phyloP scores from a whole-genome alignment of 345 rosid species.

The Ailanthus altissimus region DNA sequence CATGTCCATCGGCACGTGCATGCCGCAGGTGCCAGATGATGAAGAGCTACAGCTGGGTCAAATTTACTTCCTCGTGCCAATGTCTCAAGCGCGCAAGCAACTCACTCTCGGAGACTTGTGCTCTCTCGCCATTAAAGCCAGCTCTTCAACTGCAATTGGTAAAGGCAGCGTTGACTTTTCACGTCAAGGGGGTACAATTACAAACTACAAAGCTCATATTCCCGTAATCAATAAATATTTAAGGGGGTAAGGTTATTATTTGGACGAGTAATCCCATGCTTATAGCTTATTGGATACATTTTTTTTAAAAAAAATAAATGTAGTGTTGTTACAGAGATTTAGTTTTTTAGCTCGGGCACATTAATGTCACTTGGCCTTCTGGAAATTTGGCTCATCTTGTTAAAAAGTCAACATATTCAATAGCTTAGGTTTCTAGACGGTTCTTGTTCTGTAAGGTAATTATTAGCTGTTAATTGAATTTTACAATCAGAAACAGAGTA shows the following conservation, averaged over 20 bases:
- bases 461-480: too few species aligned
- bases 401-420: too few species aligned
- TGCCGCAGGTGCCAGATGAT: conserved; percentile 31
- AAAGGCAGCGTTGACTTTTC: conserved; percentile 10
- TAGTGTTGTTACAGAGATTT: too few species aligned
- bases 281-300: too few species aligned
- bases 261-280: too few species aligned
- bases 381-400: too few species aligned
- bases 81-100: conserved; percentile 21
- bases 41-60: conserved; percentile 40
- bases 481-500: too few species aligned
- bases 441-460: too few species aligned
- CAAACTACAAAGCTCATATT: conserved; percentile 13
- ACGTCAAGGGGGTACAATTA: not conserved
- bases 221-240: conserved; percentile 3
- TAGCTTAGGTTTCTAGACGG: too few species aligned
- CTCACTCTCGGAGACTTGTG: conserved; percentile 39
- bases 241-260: not conserved
- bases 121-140: conserved; percentile 39
- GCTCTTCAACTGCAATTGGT: conserved; percentile 20
- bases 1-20: conserved; percentile 31
- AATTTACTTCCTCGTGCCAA: conserved; percentile 41
- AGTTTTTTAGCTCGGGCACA: too few species aligned
- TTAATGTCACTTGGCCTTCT: too few species aligned
- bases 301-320: too few species aligned